Base-by-base conservation (phyloP, 1,284 basidiomycete genomes). In the Moesziomyces sp. region DNA sequence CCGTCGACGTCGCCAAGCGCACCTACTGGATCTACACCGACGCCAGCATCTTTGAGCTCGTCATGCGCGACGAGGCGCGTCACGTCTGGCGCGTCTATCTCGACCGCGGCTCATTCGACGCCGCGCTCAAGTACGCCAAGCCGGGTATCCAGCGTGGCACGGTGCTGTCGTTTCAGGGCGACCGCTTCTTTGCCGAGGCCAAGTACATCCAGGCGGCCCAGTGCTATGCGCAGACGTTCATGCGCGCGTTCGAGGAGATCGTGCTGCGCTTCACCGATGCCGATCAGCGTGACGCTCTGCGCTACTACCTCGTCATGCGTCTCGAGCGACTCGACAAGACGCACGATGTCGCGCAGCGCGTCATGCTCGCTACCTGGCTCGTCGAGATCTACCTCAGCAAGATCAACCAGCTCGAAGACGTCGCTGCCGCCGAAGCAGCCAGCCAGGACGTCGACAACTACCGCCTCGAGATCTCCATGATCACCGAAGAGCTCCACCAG, bases 311-410 rank as follows among this genome's bases (percentile, higher is more conserved):
- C 13, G 91, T 93, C 18, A 91, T 93, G 21, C 88, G 93, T 28
- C 86, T 99, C 46, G 94, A 97, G 81, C 87, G 92, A 88, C 90
- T 83, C 86, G 90, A 86, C 64, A 93, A 91, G 86, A 89, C 88
- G 46, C 46, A 56, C 28, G 93, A 97, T 77, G 78, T 93, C 48
- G 94, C 93, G 0, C 94, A 97, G 84, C 89, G 97, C 35, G 94
- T 96, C 91, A 96, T 99, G 91, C 87, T 99, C 9, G 94, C 97
- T 1, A 98, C 95, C 0, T 99, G 97, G 97, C 90, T 99, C 8
- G 91, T 97, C 30, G 97, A 99, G 85, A 94, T 99, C 74, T 98
- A 95, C 83, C 89, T 99, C 23, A 92, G 91, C 85, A 98, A 97
- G 86, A 94, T 94, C 84, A 96, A 97, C 80, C 93, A 96, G 73